Percentiles rank a stretch among this genome's conserved stretches.
Evolutionary conservation across 805 yeast genomes (phyloP).

Genomic region (Cyberlindnera mississippiensis): DNA sequence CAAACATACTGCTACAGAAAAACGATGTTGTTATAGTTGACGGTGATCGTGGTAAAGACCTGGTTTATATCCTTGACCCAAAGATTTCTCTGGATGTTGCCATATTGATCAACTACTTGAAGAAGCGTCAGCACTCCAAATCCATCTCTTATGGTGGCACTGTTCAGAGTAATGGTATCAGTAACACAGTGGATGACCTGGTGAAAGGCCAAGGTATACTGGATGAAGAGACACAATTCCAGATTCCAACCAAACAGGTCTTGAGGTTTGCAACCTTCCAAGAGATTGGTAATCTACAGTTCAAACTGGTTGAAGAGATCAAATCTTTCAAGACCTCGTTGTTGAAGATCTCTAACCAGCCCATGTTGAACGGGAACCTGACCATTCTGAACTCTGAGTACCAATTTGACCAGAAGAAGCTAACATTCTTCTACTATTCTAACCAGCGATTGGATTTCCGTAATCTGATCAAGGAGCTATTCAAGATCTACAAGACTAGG

Average conservation of each 20-base stretch:
- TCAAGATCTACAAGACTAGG: conserved; percentile 72
- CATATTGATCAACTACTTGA: conserved; percentile 65
- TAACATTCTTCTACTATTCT: conserved; percentile 66
- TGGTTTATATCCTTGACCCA: conserved; percentile 70
- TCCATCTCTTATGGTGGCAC: conserved; percentile 31
- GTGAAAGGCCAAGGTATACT: conserved; percentile 25
- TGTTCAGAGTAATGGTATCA: conserved; percentile 4
- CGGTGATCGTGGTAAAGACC: conserved; percentile 81
- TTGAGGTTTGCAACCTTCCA: conserved; percentile 71
- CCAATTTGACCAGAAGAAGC: conserved; percentile 76
- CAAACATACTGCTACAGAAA: conserved; percentile 53
- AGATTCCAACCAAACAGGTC: conserved; percentile 75
- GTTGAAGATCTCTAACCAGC: conserved; percentile 40
- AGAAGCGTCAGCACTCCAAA: conserved; percentile 66
- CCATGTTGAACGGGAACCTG: conserved; percentile 24
- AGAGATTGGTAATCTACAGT: conserved; percentile 58
- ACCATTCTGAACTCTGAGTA: conserved; percentile 67
- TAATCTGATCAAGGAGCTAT: conserved; percentile 66
- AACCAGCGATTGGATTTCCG: conserved; percentile 70
- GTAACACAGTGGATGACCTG: conserved; percentile 24
- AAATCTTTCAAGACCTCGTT: conserved; percentile 66
- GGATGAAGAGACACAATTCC: conserved; percentile 43
- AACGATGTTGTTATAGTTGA: conserved; percentile 73
- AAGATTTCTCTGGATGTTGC: conserved; percentile 60
- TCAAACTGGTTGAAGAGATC: conserved; percentile 66